phyloP scores from a whole-genome alignment of 2,329 filamentous ascomycete genomes.

The Epichloe glyceriae region DNA sequence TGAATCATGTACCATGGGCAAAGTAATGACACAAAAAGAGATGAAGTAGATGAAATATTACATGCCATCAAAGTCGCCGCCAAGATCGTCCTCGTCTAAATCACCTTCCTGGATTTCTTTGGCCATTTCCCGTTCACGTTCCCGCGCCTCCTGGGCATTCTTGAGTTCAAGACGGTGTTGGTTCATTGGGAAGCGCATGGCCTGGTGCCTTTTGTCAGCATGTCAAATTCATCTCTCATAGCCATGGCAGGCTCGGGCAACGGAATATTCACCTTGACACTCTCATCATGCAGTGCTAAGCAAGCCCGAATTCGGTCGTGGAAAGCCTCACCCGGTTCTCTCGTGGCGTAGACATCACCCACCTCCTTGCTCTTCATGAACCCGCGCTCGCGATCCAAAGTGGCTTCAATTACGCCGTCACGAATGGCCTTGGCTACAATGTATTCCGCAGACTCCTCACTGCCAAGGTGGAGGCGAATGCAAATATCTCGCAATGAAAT shows the following conservation, averaged over 20 bases:
- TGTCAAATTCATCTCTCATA: neutral
- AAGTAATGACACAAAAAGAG: constrained; percentile 8
- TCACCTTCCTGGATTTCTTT: constrained; percentile 99
- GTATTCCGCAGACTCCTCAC: constrained; percentile 96
- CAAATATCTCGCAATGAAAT: constrained; percentile 97
- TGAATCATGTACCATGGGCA: constrained; percentile 1
- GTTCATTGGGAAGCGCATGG: constrained; percentile 99
- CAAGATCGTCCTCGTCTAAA: constrained; percentile 89
- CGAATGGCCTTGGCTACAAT: constrained; percentile 98
- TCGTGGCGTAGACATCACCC: constrained; percentile 88
- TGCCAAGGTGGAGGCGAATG: constrained; percentile 82
- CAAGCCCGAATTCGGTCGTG: constrained; percentile 92
- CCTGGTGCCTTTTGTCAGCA: constrained; percentile 34
- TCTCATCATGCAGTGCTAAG: constrained; percentile 87
- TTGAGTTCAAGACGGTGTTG: constrained; percentile 94
- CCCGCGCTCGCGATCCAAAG: constrained; percentile 81
- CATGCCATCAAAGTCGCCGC: constrained; percentile 92
- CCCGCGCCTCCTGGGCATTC: constrained; percentile 95
- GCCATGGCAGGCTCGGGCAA: neutral
- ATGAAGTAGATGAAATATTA: constrained; percentile 31
- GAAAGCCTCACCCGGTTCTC: constrained; percentile 93
- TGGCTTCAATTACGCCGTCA: constrained; percentile 93
- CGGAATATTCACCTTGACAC: constrained; percentile 66
- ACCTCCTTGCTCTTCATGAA: constrained; percentile 99
- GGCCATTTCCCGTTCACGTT: constrained; percentile 89